Conservation (phyloP, 176 grass and related monocot species). For the Eragrostis curvula region DNA sequence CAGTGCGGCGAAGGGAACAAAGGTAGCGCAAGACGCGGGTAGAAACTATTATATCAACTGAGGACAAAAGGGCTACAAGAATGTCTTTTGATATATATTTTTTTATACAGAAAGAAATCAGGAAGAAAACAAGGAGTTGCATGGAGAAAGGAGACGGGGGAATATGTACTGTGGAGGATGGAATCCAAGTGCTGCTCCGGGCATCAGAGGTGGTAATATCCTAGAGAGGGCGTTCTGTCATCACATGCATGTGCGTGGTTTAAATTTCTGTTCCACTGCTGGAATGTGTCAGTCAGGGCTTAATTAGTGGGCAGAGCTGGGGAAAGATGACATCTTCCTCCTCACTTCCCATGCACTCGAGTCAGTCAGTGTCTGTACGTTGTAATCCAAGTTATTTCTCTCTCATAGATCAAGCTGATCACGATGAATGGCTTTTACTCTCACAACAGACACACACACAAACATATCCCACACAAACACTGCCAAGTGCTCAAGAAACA, state of each 20-base stretch:
- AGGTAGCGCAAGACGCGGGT: background rate
- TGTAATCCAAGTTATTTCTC: slow-evolving; percentile 30
- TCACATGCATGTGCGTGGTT: slow-evolving; percentile 33
- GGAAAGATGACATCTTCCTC: slow-evolving; percentile 44
- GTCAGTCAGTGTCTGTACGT: slow-evolving; percentile 37
- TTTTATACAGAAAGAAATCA: background rate
- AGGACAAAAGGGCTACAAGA: slow-evolving; percentile 23
- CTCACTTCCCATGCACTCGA: slow-evolving; percentile 43
- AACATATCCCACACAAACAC: background rate
- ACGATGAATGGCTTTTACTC: background rate
- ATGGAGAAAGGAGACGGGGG: slow-evolving; percentile 40
- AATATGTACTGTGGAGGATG: slow-evolving; percentile 50
- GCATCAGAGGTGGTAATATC: slow-evolving; percentile 41
- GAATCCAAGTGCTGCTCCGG: slow-evolving; percentile 47
- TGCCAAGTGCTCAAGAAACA: background rate
- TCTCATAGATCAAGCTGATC: background rate
- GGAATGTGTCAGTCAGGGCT: slow-evolving; percentile 50
- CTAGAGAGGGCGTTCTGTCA: slow-evolving; percentile 32
- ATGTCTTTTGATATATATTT: slow-evolving; percentile 28
- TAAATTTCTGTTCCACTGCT: slow-evolving; percentile 45
- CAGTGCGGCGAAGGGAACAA: slow-evolving; percentile 30
- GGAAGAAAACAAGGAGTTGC: slow-evolving; percentile 31
- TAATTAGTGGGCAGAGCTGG: slow-evolving; percentile 16
- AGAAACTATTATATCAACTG: background rate
- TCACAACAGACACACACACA: background rate